Base-by-base conservation (phyloP, 2,329 filamentous ascomycete species). In the Plectosphaerella cucumerina region DNA sequence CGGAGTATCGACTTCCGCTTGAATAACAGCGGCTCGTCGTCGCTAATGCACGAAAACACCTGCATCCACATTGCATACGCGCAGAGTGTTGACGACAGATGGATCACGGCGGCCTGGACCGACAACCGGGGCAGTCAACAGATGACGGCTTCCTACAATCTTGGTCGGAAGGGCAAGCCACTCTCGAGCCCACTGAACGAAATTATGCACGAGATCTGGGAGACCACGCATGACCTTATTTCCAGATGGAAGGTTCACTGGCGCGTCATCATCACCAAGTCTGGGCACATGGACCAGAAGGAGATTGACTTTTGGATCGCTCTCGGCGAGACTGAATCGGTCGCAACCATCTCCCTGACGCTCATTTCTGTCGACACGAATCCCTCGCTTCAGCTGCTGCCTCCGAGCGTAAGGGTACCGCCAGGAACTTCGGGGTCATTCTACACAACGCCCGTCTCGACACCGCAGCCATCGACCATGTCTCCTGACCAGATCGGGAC, bases 21-120 rank as follows among this genome's bases (percentile, higher is more conserved):
- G 2, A 78, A 75, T 2, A 68, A 80, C 1, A 82, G 80, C 14
- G 86, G 88, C 2, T 89, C 88, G 0, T 80, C 83, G 17, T 88
- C 90, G 17, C 71, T 93, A 6, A 73, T 94, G 49, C 82, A 87
- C 50, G 89, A 94, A 63, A 90, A 91, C 57, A 88, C 84, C 1
- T 87, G 87, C 60, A 82, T 96, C 26, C 90, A 96, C 64, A 73
- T 95, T 43, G 88, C 86, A 1, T 95, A 95, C 61, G 82, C 87
- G 2, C 78, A 85, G 50, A 92, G 88, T 60, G 74, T 85, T 11
- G 88, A 93, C 63, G 82, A 86, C 18, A 75, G 85, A 9, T 96
- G 90, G 90, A 71, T 94, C 35, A 86, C 85, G 12, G 87, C 84
- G 6, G 86, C 87, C 1, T 95, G 90, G 90, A 89, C 86, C 1